Percentiles rank a stretch among this genome's conserved stretches.
phyloP scores from a whole-genome alignment of 2,329 filamentous ascomycete genomes.

The Pestalotiopsis sp. region DNA sequence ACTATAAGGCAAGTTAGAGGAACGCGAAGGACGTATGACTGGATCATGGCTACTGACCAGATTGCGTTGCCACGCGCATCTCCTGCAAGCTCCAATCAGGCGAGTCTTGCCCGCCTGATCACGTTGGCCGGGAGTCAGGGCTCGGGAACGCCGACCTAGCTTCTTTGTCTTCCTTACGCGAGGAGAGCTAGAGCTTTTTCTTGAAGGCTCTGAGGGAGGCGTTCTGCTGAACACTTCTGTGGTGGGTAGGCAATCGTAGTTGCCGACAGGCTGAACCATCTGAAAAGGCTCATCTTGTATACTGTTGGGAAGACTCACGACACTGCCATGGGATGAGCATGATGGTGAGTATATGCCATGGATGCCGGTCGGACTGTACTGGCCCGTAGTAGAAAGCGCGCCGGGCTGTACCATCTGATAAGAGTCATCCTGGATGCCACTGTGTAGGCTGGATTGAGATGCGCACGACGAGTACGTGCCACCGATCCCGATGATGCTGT shows the following conservation, averaged over 20 bases:
- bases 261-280: too few relatives aligned
- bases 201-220: background rate
- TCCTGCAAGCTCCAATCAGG: slow-evolving; percentile 40
- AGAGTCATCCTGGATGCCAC: background rate
- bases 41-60: slow-evolving; percentile 35
- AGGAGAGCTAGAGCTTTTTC: background rate
- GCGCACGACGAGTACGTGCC: background rate
- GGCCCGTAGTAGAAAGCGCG: background rate
- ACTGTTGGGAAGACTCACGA: too few relatives aligned
- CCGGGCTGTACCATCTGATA: background rate
- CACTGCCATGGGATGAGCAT: too few relatives aligned
- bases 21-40: background rate
- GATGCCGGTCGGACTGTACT: slow-evolving; percentile 18
- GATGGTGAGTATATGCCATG: too few relatives aligned
- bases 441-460: background rate
- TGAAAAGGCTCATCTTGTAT: too few relatives aligned
- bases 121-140: slow-evolving; percentile 16
- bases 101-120: slow-evolving; percentile 37
- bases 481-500: background rate
- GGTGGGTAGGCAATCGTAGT: background rate
- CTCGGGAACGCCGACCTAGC: background rate
- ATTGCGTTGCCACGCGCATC: slow-evolving; percentile 46
- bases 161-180: slow-evolving; percentile 13
- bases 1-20: slow-evolving; percentile 29
- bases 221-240: background rate